Percentiles rank a stretch among this genome's conserved stretches.
phyloP scores from a whole-genome alignment of 495 filamentous ascomycete genomes.

The Podospora bellae-mahoneyi region DNA sequence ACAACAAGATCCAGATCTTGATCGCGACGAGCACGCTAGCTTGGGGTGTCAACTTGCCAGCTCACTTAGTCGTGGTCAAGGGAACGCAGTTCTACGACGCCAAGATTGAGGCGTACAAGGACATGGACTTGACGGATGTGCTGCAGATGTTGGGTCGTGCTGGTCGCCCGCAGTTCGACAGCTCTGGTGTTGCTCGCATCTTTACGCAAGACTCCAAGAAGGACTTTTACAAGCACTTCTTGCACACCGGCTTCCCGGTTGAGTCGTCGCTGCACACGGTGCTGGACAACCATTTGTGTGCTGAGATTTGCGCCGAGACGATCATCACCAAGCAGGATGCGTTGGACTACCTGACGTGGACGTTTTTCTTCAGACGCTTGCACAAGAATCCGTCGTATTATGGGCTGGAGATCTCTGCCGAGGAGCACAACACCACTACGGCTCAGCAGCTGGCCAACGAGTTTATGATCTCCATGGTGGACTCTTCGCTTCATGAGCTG shows the following conservation, averaged over 20 bases:
- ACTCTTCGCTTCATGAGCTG: constrained; percentile 76
- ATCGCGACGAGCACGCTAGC: constrained; percentile 96
- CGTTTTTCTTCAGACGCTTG: constrained; percentile 94
- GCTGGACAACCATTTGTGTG: constrained; percentile 92
- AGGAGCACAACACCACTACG: constrained; percentile 86
- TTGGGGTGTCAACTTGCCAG: constrained; percentile 97
- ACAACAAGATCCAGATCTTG: constrained; percentile 97
- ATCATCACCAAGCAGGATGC: constrained; percentile 94
- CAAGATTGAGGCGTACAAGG: constrained; percentile 94
- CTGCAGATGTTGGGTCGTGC: constrained; percentile 97
- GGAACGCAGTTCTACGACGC: constrained; percentile 98
- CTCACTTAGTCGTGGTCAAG: constrained; percentile 96
- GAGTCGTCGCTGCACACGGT: constrained; percentile 96
- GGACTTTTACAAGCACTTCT: constrained; percentile 99
- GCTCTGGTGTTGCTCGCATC: constrained; percentile 90
- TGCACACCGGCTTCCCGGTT: constrained; percentile 97
- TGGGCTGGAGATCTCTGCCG: constrained; percentile 86
- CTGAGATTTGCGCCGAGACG: constrained; percentile 90
- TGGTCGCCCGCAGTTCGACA: constrained; percentile 93
- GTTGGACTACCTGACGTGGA: constrained; percentile 97
- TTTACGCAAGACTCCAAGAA: constrained; percentile 98
- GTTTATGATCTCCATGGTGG: constrained; percentile 88
- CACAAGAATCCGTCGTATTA: constrained; percentile 99
- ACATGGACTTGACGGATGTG: constrained; percentile 99
- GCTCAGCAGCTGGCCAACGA: constrained; percentile 84